Evolutionary conservation across 768 basidiomycete species (phyloP).

Genomic region (Lenzites betulinus): DNA sequence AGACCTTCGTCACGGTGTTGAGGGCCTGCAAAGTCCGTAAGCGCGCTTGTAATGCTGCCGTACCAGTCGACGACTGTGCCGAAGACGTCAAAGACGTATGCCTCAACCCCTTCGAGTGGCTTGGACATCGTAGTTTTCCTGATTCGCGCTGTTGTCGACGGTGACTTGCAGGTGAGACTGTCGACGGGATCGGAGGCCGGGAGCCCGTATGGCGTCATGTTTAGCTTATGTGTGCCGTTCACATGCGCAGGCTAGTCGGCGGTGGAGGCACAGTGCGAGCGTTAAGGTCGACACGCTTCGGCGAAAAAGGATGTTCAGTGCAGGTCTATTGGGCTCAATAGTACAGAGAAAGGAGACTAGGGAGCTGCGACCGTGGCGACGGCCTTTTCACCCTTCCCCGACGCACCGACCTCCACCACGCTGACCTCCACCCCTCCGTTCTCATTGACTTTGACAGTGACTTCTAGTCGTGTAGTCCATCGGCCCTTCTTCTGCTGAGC

Average conservation of each 20-base stretch:
- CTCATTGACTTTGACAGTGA: constrained; percentile 38
- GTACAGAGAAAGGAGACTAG: constrained; percentile 7
- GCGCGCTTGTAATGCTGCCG: constrained; percentile 22
- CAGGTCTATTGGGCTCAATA: constrained; percentile 3
- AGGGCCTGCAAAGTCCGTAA: neutral
- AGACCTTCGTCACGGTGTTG: constrained; percentile 9
- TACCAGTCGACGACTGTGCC: constrained; percentile 38
- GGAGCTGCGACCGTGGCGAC: constrained; percentile 29
- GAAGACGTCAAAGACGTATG: constrained; percentile 34
- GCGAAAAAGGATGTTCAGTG: neutral
- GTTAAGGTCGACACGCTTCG: neutral
- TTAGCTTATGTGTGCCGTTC: neutral
- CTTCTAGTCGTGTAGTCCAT: constrained; percentile 54
- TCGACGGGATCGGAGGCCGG: neutral
- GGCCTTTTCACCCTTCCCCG: constrained; percentile 36
- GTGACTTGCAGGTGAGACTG: too few relatives aligned
- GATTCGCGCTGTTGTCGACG: neutral
- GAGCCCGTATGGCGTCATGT: neutral
- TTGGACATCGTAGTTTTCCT: neutral
- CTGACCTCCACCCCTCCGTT: constrained; percentile 41
- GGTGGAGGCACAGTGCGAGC: too few relatives aligned
- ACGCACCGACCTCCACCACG: constrained; percentile 40
- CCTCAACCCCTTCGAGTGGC: constrained; percentile 26
- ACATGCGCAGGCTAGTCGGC: neutral
- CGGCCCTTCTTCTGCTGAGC: constrained; percentile 46